Base-by-base conservation (phyloP, 2,329 filamentous ascomycete species). In the Cordyceps militaris region DNA sequence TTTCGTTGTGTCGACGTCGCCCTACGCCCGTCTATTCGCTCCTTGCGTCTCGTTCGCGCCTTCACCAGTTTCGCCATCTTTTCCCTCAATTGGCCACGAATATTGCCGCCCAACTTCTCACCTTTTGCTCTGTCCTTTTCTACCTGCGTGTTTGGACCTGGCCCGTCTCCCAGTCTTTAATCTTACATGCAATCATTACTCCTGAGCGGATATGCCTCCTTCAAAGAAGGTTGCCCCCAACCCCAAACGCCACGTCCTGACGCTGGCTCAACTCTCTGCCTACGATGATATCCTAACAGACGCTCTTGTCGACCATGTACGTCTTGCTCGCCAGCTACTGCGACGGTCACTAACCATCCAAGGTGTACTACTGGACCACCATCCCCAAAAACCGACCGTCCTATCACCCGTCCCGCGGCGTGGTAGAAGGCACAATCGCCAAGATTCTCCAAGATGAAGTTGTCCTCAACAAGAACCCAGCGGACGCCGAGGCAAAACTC, bases 251-350 rank as follows among this genome's bases (percentile, higher is more conserved):
- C 85, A 88, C 69, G 84, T 85, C 61, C 79, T 99, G 66, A 96
- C 91, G 8, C 79, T 97, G 65, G 85, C 87, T 60, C 92, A 96
- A 78, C 77, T 99, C 66, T 88, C 91, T 32, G 87, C 88, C 51
- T 97, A 97, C 76, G 94, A 99, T 75, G 94, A 99, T 73, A 86
- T 97, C 63, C 79, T 96, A 61, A 99, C 94, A 8, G 94, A 99
- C 80, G 89, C 90, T 64, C 84, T 99, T 55, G 86, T 99, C 61
- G 94, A 99, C 74, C 91, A 93, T 76, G 93, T 97, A 81, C 74
- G 88, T 81, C 23, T 16, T 26, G 9, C 28, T 34, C 3, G 24
- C 24, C 26, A 28, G 5, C 24, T 8, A 21, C 24, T 13, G 8
- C 3, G 9, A 14, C 30, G 11, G 3, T 13, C 3, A 16, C 56